These are phyloP conservation scores for Pseudopediastrum boryanum DNA, from an alignment of 139 green algal genomes.

Conservation along the genomic window DNA sequence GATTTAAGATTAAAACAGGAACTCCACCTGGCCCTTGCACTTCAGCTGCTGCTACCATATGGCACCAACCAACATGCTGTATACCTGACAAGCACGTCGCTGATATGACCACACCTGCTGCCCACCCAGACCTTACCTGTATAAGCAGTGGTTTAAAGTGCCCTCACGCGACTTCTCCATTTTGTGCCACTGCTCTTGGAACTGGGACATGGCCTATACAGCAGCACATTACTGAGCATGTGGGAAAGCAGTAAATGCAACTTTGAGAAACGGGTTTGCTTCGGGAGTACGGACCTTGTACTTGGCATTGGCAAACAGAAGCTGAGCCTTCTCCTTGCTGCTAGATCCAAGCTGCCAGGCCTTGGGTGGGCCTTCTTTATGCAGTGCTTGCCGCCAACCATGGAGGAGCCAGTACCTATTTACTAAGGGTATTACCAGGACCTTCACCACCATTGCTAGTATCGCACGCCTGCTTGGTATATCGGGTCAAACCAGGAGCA, in stretches of 20 bases:
- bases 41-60: background rate
- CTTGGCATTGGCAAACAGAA: background rate
- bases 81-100: too few relatives aligned
- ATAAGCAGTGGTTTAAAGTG: constrained; percentile 43
- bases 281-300: constrained; percentile 7
- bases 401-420: constrained; percentile 55
- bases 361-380: background rate
- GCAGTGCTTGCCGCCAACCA: constrained; percentile 5
- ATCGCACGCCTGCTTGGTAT: background rate
- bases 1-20: background rate
- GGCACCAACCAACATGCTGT: background rate
- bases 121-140: constrained; percentile 23
- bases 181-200: constrained; percentile 54
- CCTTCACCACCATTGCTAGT: constrained; percentile 4
- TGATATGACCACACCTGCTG: background rate
- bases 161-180: constrained; percentile 47
- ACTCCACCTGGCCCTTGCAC: background rate
- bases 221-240: background rate
- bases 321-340: background rate
- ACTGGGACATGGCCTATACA: constrained; percentile 1
- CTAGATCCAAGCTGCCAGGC: constrained; percentile 3
- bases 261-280: background rate
- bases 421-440: constrained; percentile 50
- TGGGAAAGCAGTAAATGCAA: background rate
- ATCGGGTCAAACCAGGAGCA: background rate